Evolutionary conservation across 2,329 filamentous ascomycete species (phyloP).

Genomic region (Atkinsonella hypoxylon): DNA sequence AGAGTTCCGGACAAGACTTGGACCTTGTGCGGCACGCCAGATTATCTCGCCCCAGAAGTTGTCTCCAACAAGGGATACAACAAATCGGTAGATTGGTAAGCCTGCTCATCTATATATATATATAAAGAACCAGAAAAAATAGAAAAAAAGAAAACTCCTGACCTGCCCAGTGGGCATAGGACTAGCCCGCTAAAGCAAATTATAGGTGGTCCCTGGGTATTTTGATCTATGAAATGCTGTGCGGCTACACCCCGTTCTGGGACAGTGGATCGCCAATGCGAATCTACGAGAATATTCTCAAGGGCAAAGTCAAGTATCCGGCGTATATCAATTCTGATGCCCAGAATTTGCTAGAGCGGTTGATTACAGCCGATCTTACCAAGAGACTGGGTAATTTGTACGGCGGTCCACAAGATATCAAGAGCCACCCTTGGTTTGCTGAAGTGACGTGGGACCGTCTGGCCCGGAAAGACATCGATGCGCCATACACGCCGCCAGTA

Average conservation of each 20-base stretch:
- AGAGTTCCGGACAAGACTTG: constrained; percentile 97
- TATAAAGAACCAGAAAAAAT: too few relatives aligned
- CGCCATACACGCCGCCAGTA: constrained; percentile 92
- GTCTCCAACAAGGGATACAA: constrained; percentile 99
- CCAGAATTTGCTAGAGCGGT: constrained; percentile 78
- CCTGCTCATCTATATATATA: constrained; percentile 6
- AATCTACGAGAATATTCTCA: constrained; percentile 98
- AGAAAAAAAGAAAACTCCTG: too few relatives aligned
- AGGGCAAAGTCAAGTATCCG: constrained; percentile 91
- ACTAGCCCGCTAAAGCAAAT: background rate
- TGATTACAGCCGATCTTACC: constrained; percentile 90
- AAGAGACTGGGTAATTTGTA: constrained; percentile 92
- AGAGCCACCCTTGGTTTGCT: constrained; percentile 90
- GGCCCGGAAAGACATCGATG: constrained; percentile 92
- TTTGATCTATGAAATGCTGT: constrained; percentile 98
- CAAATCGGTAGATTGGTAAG: constrained; percentile 97
- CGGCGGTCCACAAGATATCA: constrained; percentile 82
- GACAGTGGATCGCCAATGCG: constrained; percentile 96
- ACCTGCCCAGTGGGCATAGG: too few relatives aligned
- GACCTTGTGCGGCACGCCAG: constrained; percentile 94
- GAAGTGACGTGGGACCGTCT: constrained; percentile 97
- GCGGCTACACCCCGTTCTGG: constrained; percentile 98
- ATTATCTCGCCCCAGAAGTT: constrained; percentile 94
- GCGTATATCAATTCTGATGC: constrained; percentile 91
- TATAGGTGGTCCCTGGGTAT: constrained; percentile 95